These are phyloP conservation scores for Claviceps capensis DNA, from an alignment of 2,329 filamentous ascomycete species.

Conservation along the genomic window DNA sequence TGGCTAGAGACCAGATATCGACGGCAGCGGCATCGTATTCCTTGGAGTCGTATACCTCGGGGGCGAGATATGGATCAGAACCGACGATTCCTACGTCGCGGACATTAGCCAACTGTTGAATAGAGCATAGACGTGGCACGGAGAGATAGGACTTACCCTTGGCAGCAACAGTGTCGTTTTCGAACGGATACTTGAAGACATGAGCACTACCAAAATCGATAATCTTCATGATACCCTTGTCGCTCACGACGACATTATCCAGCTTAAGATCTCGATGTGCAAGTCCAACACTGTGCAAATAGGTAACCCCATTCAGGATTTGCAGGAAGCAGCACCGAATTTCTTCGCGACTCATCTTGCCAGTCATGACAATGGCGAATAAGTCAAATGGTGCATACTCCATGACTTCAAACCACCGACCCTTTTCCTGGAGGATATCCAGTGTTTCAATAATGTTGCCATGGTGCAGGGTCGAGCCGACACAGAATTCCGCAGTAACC, in stretches of 20 bases:
- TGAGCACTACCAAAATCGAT: constrained; percentile 98
- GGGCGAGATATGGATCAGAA: constrained; percentile 89
- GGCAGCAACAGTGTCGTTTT: constrained; percentile 43
- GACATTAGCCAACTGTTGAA: constrained; percentile 6
- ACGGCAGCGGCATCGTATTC: constrained; percentile 90
- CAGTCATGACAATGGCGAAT: constrained; percentile 98
- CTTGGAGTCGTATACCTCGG: constrained; percentile 86
- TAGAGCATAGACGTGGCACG: not conserved
- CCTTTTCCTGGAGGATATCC: constrained; percentile 89
- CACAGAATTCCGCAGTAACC: constrained; percentile 94
- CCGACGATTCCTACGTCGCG: constrained; percentile 45
- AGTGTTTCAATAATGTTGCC: constrained; percentile 97
- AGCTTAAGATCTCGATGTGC: constrained; percentile 92
- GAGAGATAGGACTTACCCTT: constrained; percentile 17
- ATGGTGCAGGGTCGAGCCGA: constrained; percentile 91
- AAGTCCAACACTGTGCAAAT: constrained; percentile 86
- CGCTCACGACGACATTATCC: constrained; percentile 95
- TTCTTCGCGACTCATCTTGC: constrained; percentile 88
- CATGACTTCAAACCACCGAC: constrained; percentile 97
- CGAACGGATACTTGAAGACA: constrained; percentile 94
- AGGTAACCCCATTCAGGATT: constrained; percentile 87
- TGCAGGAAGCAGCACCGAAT: constrained; percentile 85
- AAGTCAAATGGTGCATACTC: constrained; percentile 93
- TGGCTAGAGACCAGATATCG: constrained; percentile 95
- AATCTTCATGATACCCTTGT: constrained; percentile 96